Conservation (phyloP, 352 stramenopile species). For the Pythium rishiriense region DNA sequence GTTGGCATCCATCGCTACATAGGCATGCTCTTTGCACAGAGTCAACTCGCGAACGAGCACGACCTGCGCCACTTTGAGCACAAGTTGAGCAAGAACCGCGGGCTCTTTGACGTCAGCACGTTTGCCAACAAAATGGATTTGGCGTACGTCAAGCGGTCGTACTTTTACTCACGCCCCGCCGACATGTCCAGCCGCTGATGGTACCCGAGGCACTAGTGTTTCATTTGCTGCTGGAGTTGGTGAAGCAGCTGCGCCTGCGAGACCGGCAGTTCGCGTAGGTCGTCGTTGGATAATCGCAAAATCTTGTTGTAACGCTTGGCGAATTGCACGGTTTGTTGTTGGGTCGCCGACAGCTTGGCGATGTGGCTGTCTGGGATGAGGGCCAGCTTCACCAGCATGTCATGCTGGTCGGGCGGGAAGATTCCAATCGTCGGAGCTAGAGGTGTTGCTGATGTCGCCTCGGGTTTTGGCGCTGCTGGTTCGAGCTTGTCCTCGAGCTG, state of each 20-base stretch:
- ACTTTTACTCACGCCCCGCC: constrained; percentile 47
- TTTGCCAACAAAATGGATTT: constrained; percentile 39
- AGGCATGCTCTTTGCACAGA: constrained; percentile 49
- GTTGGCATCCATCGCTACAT: constrained; percentile 60
- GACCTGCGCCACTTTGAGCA: constrained; percentile 19
- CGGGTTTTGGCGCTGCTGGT: neutral
- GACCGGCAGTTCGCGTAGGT: constrained; percentile 37
- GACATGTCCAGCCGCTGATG: neutral
- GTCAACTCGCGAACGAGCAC: constrained; percentile 1
- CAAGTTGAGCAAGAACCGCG: constrained; percentile 35
- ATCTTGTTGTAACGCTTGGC: constrained; percentile 56
- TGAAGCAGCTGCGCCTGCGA: constrained; percentile 45
- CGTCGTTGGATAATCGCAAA: constrained; percentile 30
- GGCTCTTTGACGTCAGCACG: constrained; percentile 51
- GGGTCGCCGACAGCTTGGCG: constrained; percentile 33
- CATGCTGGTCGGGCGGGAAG: constrained; percentile 36
- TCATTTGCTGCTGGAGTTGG: constrained; percentile 32
- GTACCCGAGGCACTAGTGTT: neutral
- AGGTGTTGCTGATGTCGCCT: neutral
- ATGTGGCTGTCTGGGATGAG: constrained; percentile 38
- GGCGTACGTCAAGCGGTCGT: constrained; percentile 30
- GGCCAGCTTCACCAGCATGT: constrained; percentile 43
- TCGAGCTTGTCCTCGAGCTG: constrained; percentile 24
- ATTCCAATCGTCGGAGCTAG: neutral
- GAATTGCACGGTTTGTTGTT: constrained; percentile 55